Base-by-base conservation (phyloP, 352 stramenopile species). In the Aphanomyces cochlioides region DNA sequence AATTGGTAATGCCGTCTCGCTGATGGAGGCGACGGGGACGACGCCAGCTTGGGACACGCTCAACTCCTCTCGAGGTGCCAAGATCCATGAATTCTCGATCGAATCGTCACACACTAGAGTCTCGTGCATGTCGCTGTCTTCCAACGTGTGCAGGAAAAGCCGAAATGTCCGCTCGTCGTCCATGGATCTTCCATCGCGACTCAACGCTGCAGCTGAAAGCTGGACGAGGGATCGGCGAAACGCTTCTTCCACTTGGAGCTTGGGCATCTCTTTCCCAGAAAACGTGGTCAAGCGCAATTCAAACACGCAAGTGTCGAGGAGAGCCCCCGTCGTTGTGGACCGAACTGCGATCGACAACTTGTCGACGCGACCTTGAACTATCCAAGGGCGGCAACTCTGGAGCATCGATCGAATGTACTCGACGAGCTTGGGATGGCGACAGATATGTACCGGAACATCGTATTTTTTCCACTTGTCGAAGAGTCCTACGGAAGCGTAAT, bases 381-480 rank as follows among this genome's bases (percentile, higher is more conserved):
- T 77, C 87, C 85, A 95, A 28, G 73, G 67, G 5, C 75, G 78
- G 56, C 87, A 95, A 13, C 85, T 86, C 40, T 50, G 50, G 53
- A 95, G 66, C 77, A 90, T 90, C 45, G 78, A 85, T 72, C 86
- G 77, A 56, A 95, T 85, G 73, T 95, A 95, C 72, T 90, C 82
- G 47, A 81, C 83, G 54, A 95, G 74, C 56, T 78, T 66, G 36
- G 83, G 87, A 63, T 95, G 84, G 7, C 84, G 79, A 58, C 66
- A 87, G 81, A 90, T 91, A 71, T 92, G 82, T 43, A 91, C 77
- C n/a, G 87, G 87, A 5, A 95, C 82, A 56, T 84, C 76, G 61
- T 93, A 95, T 47, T 92, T 73, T 43, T 80, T 77, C 13, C 83
- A 77, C 48, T 65, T 75, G 63, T 87, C 79, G 65, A 93, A 95